Conservation (phyloP, 805 yeast species). For the Saturnispora kantuleensis region DNA sequence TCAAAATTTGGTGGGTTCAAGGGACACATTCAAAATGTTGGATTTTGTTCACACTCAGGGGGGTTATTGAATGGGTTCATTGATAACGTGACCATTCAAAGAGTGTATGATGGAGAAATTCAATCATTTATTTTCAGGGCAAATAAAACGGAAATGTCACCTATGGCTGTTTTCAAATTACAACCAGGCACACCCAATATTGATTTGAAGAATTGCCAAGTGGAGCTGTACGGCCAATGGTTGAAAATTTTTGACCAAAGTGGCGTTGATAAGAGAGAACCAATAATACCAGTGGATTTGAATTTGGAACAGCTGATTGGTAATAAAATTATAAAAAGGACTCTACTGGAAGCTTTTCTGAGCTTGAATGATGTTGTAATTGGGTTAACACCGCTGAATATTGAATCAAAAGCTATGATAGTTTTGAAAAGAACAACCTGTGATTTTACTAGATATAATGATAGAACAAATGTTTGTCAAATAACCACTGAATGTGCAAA, state of each 20-base stretch:
- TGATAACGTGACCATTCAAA: not conserved
- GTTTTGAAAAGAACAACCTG: conserved; percentile 44
- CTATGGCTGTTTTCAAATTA: conserved; percentile 10
- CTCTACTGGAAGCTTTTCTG: conserved; percentile 17
- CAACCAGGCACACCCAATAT: conserved; percentile 30
- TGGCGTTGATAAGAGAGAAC: conserved; percentile 8
- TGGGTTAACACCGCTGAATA: conserved; percentile 54
- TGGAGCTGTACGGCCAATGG: conserved; percentile 59
- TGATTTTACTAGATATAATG: conserved; percentile 31
- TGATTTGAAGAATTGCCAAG: conserved; percentile 34
- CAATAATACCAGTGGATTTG: conserved; percentile 6
- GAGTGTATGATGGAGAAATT: not conserved
- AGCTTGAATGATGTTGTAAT: conserved; percentile 44
- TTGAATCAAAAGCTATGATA: conserved; percentile 44
- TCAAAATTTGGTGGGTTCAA: conserved; percentile 27
- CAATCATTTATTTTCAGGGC: conserved; percentile 9
- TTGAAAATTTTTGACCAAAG: conserved; percentile 31
- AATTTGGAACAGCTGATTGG: conserved; percentile 9
- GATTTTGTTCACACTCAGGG: conserved; percentile 14
- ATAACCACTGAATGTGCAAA: conserved; percentile 39
- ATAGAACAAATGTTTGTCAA: conserved; percentile 18
- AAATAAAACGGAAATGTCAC: conserved; percentile 7
- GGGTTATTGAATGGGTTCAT: conserved; percentile 3
- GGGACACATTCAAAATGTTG: conserved; percentile 14
- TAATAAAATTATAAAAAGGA: not conserved